phyloP scores from a whole-genome alignment of 2,329 filamentous ascomycete species.

The Aphanocladium album region DNA sequence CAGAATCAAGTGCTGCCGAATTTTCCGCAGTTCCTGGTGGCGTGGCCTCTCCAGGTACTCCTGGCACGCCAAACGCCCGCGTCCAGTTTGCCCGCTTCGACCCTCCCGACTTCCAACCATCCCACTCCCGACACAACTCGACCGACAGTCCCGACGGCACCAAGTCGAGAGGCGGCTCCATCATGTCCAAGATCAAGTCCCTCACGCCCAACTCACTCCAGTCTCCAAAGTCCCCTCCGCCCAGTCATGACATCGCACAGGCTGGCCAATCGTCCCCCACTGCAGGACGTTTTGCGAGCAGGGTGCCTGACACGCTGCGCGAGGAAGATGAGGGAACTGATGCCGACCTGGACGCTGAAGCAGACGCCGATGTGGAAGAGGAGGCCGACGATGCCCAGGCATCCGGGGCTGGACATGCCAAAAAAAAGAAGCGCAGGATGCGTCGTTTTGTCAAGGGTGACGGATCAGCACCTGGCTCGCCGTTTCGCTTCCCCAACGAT shows the following conservation, averaged over 20 bases:
- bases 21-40: not conserved
- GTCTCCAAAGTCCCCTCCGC: slow-evolving; percentile 34
- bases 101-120: slow-evolving; percentile 40
- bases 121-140: slow-evolving; percentile 59
- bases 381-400: slow-evolving; percentile 70
- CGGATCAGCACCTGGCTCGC: slow-evolving; percentile 63
- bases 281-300: slow-evolving; percentile 34
- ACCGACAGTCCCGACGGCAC: slow-evolving; percentile 60
- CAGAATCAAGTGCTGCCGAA: slow-evolving; percentile 25
- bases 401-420: slow-evolving; percentile 33
- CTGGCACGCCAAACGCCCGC: slow-evolving; percentile 34
- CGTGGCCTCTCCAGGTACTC: slow-evolving; percentile 25
- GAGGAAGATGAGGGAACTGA: slow-evolving; percentile 45
- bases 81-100: slow-evolving; percentile 69
- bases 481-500: slow-evolving; percentile 40
- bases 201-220: slow-evolving; percentile 54
- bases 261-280: slow-evolving; percentile 41
- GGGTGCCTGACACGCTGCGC: slow-evolving; percentile 48
- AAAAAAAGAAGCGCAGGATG: slow-evolving; percentile 58
- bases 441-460: slow-evolving; percentile 50
- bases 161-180: slow-evolving; percentile 57
- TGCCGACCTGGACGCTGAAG: slow-evolving; percentile 47
- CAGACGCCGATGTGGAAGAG: slow-evolving; percentile 72
- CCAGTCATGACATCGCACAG: slow-evolving; percentile 36
- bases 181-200: slow-evolving; percentile 76